Evolutionary conservation across 306 rosid genomes (phyloP).

Genomic region (Medicago lupulina): DNA sequence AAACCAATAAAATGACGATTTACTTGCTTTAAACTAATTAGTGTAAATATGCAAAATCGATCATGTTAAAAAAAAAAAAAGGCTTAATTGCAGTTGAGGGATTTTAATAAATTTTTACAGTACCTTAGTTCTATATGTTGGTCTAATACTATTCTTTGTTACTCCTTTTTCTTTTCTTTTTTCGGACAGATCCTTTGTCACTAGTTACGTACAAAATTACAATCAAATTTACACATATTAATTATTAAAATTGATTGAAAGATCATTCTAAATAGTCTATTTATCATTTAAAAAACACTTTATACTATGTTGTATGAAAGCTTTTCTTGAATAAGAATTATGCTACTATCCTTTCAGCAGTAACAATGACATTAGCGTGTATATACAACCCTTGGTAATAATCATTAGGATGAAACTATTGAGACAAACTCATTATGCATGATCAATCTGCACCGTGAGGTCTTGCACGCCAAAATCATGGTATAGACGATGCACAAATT

Average conservation of each 20-base stretch:
- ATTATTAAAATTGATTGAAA: not conserved
- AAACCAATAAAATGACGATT: no score
- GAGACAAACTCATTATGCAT: constrained; percentile 54
- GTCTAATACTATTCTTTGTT: not conserved
- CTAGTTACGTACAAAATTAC: no score
- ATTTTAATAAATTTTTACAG: no score
- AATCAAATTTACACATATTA: not conserved
- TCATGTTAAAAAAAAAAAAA: not conserved
- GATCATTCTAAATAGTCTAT: not conserved
- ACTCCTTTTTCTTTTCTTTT: no score
- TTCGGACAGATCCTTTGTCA: no score
- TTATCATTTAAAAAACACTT: not conserved
- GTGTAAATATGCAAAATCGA: no score
- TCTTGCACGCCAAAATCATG: constrained; percentile 91
- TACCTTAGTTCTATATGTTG: not conserved
- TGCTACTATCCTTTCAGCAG: constrained; percentile 4
- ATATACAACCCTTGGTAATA: constrained; percentile 29
- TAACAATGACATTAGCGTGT: constrained; percentile 21
- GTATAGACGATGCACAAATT: constrained; percentile 81
- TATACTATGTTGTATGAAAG: constrained; percentile 1
- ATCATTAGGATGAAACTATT: constrained; percentile 4
- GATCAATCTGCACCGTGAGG: constrained; percentile 80
- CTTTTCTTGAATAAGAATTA: constrained; percentile 27
- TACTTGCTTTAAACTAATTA: no score
- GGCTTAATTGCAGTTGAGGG: not conserved